Evolutionary conservation across 2,329 filamentous ascomycete genomes (phyloP).

Genomic region (Microsporum canis): DNA sequence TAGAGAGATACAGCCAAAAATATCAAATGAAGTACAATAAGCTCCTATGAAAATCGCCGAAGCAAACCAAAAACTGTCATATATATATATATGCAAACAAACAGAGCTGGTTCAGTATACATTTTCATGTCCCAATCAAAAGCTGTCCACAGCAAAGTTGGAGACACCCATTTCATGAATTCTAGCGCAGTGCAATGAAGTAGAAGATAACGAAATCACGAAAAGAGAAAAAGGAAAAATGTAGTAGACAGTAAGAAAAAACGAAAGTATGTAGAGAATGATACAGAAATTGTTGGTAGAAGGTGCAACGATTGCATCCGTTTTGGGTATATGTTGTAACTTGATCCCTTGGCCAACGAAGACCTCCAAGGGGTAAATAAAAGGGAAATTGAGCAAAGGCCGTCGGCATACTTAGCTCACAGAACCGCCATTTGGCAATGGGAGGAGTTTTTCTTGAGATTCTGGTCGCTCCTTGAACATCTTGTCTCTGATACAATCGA

Average conservation of each 20-base stretch:
- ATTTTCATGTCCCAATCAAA: background rate
- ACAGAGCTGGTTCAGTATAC: background rate
- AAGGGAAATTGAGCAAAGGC: background rate
- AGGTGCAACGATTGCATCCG: background rate
- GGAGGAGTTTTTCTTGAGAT: slow-evolving; percentile 11
- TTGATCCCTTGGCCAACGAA: background rate
- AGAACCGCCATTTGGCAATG: slow-evolving; percentile 1
- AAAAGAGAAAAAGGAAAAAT: background rate
- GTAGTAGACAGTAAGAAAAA: background rate
- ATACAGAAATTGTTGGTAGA: background rate
- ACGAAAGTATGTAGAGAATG: background rate
- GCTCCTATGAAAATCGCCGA: background rate
- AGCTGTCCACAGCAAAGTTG: background rate
- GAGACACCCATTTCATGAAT: background rate
- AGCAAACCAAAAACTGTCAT: background rate
- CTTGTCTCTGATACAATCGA: slow-evolving; percentile 11
- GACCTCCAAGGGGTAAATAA: background rate
- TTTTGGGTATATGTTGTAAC: background rate
- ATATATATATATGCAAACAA: background rate
- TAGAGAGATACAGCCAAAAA: background rate
- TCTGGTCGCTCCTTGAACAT: slow-evolving; percentile 15
- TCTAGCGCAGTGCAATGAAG: background rate
- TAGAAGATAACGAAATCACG: background rate
- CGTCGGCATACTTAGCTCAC: background rate
- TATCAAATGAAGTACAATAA: background rate